Base-by-base conservation (phyloP, 225 moss, liverwort and hornwort species). In the Bryum argenteum region DNA sequence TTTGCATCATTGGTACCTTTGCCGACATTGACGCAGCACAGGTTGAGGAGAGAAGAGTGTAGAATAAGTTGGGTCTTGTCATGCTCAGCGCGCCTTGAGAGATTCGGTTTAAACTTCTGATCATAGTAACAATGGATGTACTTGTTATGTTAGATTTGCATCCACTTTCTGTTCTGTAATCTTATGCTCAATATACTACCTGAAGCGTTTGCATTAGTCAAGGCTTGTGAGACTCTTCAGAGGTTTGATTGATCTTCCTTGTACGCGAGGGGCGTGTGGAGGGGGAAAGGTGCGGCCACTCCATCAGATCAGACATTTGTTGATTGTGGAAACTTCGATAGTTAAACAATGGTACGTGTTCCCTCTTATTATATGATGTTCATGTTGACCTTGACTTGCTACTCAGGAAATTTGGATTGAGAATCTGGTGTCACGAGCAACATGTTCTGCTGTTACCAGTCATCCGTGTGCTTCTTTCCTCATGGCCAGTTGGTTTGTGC, bases 311-410 rank as follows among this genome's bases (percentile, higher is more conserved):
- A 47, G 61, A 13, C 45, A 22, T 18, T 64, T 65, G 1, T 9
- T 65, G 19, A 14, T 45, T 11, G 58, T 58, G 52, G 43, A 69
- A 39, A 62, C 12, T 41, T 16, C 38, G 53, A 11, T 26, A 28
- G 8, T 26, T 40, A 26, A 15, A 76, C 56, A 28, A 80, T 80
- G 80, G 80, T 80, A 61, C n/a, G 62, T 50, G n/a, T 56, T 67
- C 2, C 12, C 33, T 58, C 12, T 2, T 51, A 37, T 54, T 42
- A 48, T 50, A 10, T 55, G 3, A 4, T 63, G 42, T 21, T 42
- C 57, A 51, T 56, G 16, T 39, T 66, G 21, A 24, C 21, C 4
- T 70, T 70, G 65, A 37, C 33, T 58, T 58, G 14, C 52, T 63
- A 28, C n/a, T 9, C 41, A 45, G 54, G 28, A n/a, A 51, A 22